These are phyloP conservation scores for Rhypophila decipiens DNA, from an alignment of 495 filamentous ascomycete species.

Conservation along the genomic window DNA sequence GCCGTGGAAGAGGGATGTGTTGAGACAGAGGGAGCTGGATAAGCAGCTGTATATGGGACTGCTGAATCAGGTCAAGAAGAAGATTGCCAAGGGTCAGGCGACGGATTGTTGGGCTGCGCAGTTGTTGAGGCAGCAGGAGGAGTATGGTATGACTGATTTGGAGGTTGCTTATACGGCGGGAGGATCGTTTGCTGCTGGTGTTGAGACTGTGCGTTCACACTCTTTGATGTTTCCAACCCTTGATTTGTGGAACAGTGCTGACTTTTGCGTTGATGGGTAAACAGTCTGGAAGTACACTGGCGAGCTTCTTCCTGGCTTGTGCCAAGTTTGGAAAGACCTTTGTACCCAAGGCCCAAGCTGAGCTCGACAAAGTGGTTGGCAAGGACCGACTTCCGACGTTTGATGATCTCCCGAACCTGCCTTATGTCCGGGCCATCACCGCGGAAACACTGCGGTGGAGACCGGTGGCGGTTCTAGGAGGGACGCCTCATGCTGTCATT, in stretches of 20 bases:
- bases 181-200: conserved; percentile 56
- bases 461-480: conserved; percentile 43
- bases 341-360: conserved; percentile 44
- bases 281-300: conserved; percentile 36
- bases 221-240: neutral
- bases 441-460: conserved; percentile 50
- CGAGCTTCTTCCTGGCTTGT: conserved; percentile 52
- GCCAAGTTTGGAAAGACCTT: conserved; percentile 42
- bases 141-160: conserved; percentile 42
- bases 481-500: conserved; percentile 53
- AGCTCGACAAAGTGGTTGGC: conserved; percentile 51
- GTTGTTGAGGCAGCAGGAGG: conserved; percentile 40
- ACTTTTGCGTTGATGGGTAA: conserved; percentile 33
- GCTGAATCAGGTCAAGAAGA: conserved; percentile 29
- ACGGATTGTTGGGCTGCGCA: conserved; percentile 46
- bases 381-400: conserved; percentile 41
- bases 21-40: conserved; percentile 44
- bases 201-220: conserved; percentile 52
- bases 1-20: conserved; percentile 51
- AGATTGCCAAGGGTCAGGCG: conserved; percentile 29
- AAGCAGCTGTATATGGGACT: conserved; percentile 45
- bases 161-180: conserved; percentile 53
- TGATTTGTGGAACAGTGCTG: conserved; percentile 24
- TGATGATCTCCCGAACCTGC: conserved; percentile 38
- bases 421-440: conserved; percentile 42